Percentiles rank a stretch among this genome's conserved stretches.
Evolutionary conservation across 139 green algal species (phyloP).

Genomic region (Edaphochlamys debaryana): DNA sequence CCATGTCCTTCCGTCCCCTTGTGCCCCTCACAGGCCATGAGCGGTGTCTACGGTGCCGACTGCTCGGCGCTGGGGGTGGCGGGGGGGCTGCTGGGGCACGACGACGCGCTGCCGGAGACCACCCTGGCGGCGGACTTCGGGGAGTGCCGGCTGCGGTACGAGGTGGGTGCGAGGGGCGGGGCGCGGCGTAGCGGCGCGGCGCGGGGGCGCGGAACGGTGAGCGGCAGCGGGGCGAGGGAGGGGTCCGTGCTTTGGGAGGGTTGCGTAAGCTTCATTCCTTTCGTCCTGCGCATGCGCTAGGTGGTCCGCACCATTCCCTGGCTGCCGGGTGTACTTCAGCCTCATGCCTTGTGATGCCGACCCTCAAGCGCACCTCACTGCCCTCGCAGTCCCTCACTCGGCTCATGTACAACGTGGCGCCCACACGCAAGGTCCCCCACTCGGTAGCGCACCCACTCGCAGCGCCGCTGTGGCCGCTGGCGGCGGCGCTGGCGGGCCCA

Average conservation of each 20-base stretch:
- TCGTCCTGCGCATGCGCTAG: too few species aligned
- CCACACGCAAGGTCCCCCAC: neutral
- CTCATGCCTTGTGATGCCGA: too few species aligned
- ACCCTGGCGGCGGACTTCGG: neutral
- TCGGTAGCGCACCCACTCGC: slow-evolving; percentile 16
- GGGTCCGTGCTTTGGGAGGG: too few species aligned
- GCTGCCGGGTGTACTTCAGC: too few species aligned
- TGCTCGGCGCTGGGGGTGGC: neutral
- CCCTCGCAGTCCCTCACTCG: neutral
- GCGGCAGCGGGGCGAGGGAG: too few species aligned
- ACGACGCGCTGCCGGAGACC: neutral
- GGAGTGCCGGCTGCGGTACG: neutral
- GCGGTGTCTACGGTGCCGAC: slow-evolving; percentile 1
- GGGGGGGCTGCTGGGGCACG: slow-evolving; percentile 1
- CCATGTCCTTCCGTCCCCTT: too few species aligned
- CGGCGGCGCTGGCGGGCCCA: slow-evolving; percentile 4
- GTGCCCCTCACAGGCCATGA: too few species aligned
- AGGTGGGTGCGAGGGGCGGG: neutral
- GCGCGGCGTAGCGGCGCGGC: too few species aligned
- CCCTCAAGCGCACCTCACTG: neutral
- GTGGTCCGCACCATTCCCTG: too few species aligned
- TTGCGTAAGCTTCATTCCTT: too few species aligned
- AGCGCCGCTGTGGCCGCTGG: slow-evolving; percentile 21
- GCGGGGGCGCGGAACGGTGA: too few species aligned
- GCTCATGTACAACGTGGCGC: slow-evolving; percentile 20